A percentile compares a stretch with the other conserved stretches of the same genome.
phyloP scores from a whole-genome alignment of 306 rosid genomes.

The Ormosia emarginata region DNA sequence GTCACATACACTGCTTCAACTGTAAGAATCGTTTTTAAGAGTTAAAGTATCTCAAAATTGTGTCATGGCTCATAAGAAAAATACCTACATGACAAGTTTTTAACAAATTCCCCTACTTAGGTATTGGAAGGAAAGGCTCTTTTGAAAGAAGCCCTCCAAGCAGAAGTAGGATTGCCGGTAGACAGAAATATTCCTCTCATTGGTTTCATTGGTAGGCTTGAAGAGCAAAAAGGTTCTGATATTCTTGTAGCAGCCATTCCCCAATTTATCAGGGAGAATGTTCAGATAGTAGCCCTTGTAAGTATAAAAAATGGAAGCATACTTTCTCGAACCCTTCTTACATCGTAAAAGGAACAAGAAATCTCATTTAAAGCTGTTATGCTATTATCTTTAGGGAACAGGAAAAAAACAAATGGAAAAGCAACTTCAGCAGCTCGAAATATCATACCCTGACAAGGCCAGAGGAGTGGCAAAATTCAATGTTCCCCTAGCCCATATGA shows the following conservation, averaged over 20 bases:
- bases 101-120: slow-evolving; percentile 28
- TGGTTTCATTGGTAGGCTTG: slow-evolving; percentile 90
- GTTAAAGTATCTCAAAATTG: background rate
- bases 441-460: slow-evolving; percentile 60
- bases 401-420: slow-evolving; percentile 79
- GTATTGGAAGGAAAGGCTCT: slow-evolving; percentile 64
- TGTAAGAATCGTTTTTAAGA: slow-evolving; percentile 34
- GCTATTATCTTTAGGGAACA: slow-evolving; percentile 54
- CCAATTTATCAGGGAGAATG: slow-evolving; percentile 46
- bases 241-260: slow-evolving; percentile 84
- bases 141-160: slow-evolving; percentile 90
- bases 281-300: slow-evolving; percentile 84
- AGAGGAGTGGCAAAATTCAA: slow-evolving; percentile 76
- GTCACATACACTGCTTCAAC: slow-evolving; percentile 54
- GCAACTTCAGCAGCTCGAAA: slow-evolving; percentile 65
- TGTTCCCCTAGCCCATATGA: slow-evolving; percentile 78
- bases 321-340: background rate
- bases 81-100: background rate
- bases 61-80: background rate
- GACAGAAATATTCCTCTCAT: slow-evolving; percentile 72
- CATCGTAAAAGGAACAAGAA: background rate
- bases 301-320: slow-evolving; percentile 12
- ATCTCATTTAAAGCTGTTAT: slow-evolving; percentile 20
- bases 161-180: slow-evolving; percentile 88
- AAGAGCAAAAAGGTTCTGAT: slow-evolving; percentile 98